Conservation (phyloP, 257 asterid genomes). For the Linderniella brevidens region DNA sequence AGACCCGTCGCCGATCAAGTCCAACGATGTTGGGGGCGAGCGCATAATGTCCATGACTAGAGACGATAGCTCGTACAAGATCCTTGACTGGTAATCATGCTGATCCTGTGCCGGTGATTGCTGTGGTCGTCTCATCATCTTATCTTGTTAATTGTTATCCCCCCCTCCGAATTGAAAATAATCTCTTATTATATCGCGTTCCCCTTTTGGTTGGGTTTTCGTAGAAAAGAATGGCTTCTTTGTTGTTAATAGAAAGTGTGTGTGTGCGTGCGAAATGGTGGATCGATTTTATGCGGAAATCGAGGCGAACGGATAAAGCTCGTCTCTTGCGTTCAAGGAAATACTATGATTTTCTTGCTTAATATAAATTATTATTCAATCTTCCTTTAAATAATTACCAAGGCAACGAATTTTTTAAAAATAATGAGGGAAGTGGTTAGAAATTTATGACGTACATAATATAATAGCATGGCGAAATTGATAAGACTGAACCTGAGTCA, state of each 20-base stretch:
- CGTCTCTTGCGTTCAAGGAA: no score
- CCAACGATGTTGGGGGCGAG: conserved; percentile 24
- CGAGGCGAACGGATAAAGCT: conserved; percentile 43
- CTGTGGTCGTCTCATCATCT: conserved; percentile 27
- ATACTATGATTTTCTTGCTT: no score
- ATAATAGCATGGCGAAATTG: no score
- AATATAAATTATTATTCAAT: no score
- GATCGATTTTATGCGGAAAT: conserved; percentile 15
- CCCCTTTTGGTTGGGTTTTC: background rate
- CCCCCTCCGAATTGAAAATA: no score
- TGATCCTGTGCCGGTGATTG: conserved; percentile 16
- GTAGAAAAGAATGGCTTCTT: no score
- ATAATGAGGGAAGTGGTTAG: no score
- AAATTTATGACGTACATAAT: no score
- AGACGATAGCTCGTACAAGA: conserved; percentile 27
- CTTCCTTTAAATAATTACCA: no score
- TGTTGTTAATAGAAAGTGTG: background rate
- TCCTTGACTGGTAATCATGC: conserved; percentile 21
- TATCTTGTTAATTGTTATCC: background rate
- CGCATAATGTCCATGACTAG: conserved; percentile 25
- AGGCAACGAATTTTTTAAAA: no score
- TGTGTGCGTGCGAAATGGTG: conserved; percentile 4
- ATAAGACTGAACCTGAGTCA: no score
- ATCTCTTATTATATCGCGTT: background rate
- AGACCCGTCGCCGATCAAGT: conserved; percentile 15